Evolutionary conservation across 768 basidiomycete species (phyloP).

Genomic region (Serendipita sp.): DNA sequence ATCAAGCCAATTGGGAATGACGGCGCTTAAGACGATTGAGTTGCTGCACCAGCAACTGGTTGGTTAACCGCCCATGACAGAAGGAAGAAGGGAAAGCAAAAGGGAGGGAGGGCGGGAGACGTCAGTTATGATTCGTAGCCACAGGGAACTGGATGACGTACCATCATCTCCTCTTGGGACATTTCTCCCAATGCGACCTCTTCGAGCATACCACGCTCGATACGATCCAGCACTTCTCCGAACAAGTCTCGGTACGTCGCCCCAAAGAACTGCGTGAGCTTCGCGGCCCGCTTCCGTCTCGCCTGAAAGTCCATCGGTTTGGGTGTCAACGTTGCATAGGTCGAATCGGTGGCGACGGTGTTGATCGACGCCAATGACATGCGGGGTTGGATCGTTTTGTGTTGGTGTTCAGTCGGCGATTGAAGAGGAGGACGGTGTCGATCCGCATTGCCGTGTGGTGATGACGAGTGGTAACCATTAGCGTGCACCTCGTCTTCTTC

Average conservation of each 20-base stretch:
- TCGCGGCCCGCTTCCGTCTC: conserved; percentile 60
- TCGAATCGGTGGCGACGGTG: conserved; percentile 6
- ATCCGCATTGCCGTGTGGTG: not conserved
- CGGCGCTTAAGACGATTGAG: not conserved
- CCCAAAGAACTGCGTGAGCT: conserved; percentile 76
- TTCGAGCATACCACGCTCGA: conserved; percentile 59
- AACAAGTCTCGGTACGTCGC: conserved; percentile 71
- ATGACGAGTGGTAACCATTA: not conserved
- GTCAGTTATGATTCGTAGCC: not conserved
- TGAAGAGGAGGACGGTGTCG: not conserved
- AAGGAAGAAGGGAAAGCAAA: no score
- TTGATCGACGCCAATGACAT: not conserved
- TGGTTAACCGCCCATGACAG: not conserved
- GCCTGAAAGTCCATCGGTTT: conserved; percentile 35
- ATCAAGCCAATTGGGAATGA: not conserved
- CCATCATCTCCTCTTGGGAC: conserved; percentile 55
- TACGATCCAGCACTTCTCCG: conserved; percentile 61
- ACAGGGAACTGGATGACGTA: conserved; percentile 17
- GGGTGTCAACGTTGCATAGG: conserved; percentile 5
- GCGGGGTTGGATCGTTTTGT: not conserved
- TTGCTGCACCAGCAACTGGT: not conserved
- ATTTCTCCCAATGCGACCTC: conserved; percentile 50
- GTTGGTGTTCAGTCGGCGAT: not conserved
- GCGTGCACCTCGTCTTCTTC: conserved; percentile 1
- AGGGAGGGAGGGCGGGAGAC: no score